Conservation (phyloP, 2,329 filamentous ascomycete genomes). For the Shiraia bambusicola region DNA sequence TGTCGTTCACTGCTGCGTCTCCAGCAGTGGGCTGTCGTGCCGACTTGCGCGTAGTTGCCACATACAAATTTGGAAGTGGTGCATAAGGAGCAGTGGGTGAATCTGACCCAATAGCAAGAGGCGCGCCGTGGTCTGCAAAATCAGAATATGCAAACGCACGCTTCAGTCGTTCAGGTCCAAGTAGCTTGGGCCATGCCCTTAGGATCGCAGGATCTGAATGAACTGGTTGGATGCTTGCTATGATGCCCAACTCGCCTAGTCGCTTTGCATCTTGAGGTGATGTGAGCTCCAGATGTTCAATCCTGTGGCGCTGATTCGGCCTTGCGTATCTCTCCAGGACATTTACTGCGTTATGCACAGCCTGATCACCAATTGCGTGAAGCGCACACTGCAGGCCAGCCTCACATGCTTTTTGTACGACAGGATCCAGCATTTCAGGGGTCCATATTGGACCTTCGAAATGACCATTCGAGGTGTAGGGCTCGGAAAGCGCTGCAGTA, state of each 20-base stretch:
- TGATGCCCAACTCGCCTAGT: conserved; percentile 64
- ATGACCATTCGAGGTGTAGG: conserved; percentile 54
- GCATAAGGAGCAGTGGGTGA: conserved; percentile 60
- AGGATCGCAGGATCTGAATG: conserved; percentile 75
- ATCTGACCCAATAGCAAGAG: conserved; percentile 61
- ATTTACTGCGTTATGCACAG: conserved; percentile 60
- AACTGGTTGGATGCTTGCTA: conserved; percentile 90
- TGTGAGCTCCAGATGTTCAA: conserved; percentile 66
- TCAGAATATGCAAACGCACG: conserved; percentile 66
- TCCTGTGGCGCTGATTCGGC: conserved; percentile 57
- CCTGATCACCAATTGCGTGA: conserved; percentile 66
- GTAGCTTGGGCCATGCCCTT: conserved; percentile 60
- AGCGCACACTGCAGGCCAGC: conserved; percentile 62
- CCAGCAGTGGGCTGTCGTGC: conserved; percentile 51
- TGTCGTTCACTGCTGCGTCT: conserved; percentile 51
- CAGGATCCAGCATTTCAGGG: conserved; percentile 52
- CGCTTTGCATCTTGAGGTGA: conserved; percentile 57
- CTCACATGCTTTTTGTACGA: conserved; percentile 57
- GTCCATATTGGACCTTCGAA: conserved; percentile 59
- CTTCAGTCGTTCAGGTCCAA: conserved; percentile 56
- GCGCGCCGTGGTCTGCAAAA: conserved; percentile 56
- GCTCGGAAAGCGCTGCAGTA: conserved; percentile 61
- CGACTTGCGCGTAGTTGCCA: conserved; percentile 60
- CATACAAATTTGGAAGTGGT: conserved; percentile 59
- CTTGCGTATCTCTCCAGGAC: conserved; percentile 50